A percentile compares a stretch with the other conserved stretches of the same genome.
phyloP scores from a whole-genome alignment of 257 asterid genomes.

The Solanum appendiculatum region DNA sequence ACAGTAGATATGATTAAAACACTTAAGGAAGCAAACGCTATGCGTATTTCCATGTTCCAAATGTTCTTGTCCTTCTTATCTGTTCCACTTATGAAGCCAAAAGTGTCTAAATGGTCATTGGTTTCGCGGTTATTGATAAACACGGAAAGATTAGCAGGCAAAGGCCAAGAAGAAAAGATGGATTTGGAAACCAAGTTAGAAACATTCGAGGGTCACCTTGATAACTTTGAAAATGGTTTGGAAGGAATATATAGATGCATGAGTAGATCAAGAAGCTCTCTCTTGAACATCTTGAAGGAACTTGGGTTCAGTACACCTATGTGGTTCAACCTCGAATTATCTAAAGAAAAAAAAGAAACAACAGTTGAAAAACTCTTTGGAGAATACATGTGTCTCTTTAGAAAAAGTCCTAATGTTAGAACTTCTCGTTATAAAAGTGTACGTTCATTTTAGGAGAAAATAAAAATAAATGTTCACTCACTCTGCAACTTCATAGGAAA shows the following conservation, averaged over 20 bases:
- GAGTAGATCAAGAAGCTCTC: not conserved
- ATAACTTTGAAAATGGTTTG: not conserved
- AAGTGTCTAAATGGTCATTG: constrained; percentile 26
- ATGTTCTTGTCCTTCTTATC: constrained; percentile 11
- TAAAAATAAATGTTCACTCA: not conserved
- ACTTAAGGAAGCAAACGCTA: not conserved
- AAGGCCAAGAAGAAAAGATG: not conserved
- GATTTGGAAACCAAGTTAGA: not conserved
- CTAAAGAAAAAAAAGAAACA: not conserved
- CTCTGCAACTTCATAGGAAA: no score
- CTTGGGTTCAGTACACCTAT: not conserved
- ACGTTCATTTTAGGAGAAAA: not conserved
- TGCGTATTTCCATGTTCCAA: not conserved
- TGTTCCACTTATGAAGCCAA: constrained; percentile 12
- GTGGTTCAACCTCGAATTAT: not conserved
- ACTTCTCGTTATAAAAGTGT: not conserved
- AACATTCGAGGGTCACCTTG: not conserved
- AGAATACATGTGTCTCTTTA: not conserved
- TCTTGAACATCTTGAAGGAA: not conserved
- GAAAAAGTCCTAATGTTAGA: not conserved
- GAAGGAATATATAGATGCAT: not conserved
- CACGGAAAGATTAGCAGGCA: constrained; percentile 9
- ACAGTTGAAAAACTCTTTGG: not conserved
- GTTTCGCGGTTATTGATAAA: constrained; percentile 22
- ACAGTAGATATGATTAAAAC: not conserved